Evolutionary conservation across 75 land plant genomes (phyloP).

Genomic region (Isoetes taiwanensis): DNA sequence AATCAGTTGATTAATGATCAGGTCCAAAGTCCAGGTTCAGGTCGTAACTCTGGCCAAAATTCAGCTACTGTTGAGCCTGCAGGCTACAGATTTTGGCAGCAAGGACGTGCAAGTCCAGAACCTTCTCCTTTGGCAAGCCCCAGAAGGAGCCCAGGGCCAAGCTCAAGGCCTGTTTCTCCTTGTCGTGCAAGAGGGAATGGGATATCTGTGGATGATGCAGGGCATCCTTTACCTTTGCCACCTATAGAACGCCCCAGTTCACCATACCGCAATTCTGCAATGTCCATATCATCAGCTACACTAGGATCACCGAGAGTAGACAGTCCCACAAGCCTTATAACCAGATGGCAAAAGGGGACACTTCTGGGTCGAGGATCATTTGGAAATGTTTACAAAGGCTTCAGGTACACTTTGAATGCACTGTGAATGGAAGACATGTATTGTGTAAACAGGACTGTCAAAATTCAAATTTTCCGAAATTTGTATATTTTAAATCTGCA

Average conservation of each 20-base stretch:
- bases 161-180: slow-evolving; percentile 66
- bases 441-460: too few relatives aligned
- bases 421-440: too few relatives aligned
- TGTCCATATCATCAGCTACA: slow-evolving; percentile 13
- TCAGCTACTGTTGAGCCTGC: too few relatives aligned
- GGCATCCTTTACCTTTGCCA: not conserved
- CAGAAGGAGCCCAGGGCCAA: slow-evolving; percentile 28
- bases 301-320: slow-evolving; percentile 47
- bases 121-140: not conserved
- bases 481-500: too few relatives aligned
- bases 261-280: slow-evolving; percentile 15
- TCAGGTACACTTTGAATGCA: slow-evolving; percentile 16
- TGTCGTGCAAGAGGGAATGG: slow-evolving; percentile 39
- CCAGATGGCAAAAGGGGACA: slow-evolving; percentile 65
- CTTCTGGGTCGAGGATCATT: slow-evolving; percentile 14
- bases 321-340: slow-evolving; percentile 43
- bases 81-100: slow-evolving; percentile 67
- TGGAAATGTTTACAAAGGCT: slow-evolving; percentile 85
- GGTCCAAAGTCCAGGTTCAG: too few relatives aligned
- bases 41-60: too few relatives aligned
- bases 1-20: too few relatives aligned
- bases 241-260: slow-evolving; percentile 26
- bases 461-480: too few relatives aligned
- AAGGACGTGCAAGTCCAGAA: slow-evolving; percentile 47
- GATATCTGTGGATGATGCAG: not conserved